Evolutionary conservation across 164 flowering plant species (phyloP), one percentile per base, ranked within the genome.

Genomic region (Macadamia integrifolia): DNA sequence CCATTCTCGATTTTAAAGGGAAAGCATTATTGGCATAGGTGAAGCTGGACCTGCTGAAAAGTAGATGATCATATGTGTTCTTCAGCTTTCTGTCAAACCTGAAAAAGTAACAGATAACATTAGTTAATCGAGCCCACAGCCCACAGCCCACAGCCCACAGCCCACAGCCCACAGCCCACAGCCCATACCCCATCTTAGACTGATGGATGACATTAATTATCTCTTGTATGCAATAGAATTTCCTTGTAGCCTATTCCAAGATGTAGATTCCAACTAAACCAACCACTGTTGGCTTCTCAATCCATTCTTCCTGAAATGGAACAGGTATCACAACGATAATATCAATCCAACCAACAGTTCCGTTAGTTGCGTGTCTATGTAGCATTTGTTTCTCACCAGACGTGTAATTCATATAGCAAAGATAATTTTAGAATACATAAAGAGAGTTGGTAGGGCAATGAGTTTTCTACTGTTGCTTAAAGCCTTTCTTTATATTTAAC

Each of bases 21-120:
- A 35, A 35, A 35, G 40, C 40, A 35, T 35, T 35, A 35, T 35
- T 35, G 40, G 40, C 40, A 43, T 62, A 42, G 35, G 57, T 60
- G 17, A 60, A 69, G 55, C 64, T 48, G 18, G 57, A 93, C 98
- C 98, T 93, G 97, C 99, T 92, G 76, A 94, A 94, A 50, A 94
- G 92, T 65, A 94, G 83, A 77, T 92, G 96, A 76, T 94, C 97
- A 73, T 86, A 92, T 50, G 96, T 88, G 75, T 94, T 94, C 79
- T 85, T 94, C 79, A 94, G 79, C 75, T 94, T 94, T 77, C 95
- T 82, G 85, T 94, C 99, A 81, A 94, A 92, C 98, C 98, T 93
- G 92, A 70, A 77, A 74, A 53, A 66, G 50, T 18, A 17, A n/a
- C 1, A 13, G 1, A 13, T 9, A 32, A 6, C 14, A 40, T 7